Conservation (phyloP, 1,284 basidiomycete genomes). For the Pterulicium gracile region DNA sequence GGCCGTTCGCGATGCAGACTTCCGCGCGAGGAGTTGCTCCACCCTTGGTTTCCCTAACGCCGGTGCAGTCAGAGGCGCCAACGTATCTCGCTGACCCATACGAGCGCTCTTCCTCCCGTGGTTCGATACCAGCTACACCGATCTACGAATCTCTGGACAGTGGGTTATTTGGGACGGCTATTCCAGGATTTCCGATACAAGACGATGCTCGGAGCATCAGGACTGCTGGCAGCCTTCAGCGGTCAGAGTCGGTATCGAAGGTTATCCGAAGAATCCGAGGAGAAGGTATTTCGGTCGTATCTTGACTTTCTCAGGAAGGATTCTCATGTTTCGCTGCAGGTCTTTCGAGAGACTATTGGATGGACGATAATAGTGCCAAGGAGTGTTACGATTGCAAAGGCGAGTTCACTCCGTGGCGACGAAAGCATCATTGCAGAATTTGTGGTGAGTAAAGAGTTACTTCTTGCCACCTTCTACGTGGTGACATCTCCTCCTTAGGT, state of each 20-base stretch:
- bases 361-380: constrained; percentile 93
- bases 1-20: constrained; percentile 44
- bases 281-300: constrained; percentile 43
- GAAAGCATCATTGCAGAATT: constrained; percentile 93
- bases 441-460: constrained; percentile 46
- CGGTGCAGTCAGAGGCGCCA: constrained; percentile 65
- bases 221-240: constrained; percentile 58
- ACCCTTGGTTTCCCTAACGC: constrained; percentile 71
- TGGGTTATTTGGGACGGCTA: constrained; percentile 52
- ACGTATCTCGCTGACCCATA: constrained; percentile 48
- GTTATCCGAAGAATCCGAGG: constrained; percentile 82
- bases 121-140: constrained; percentile 34
- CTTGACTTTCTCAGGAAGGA: not conserved
- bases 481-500: constrained; percentile 32
- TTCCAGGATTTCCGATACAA: constrained; percentile 76
- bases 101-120: constrained; percentile 50
- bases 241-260: constrained; percentile 77
- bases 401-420: constrained; percentile 82
- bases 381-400: constrained; percentile 94
- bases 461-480: too few species aligned
- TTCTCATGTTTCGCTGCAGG: constrained; percentile 31
- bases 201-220: constrained; percentile 75
- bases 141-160: constrained; percentile 46
- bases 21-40: constrained; percentile 51
- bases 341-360: constrained; percentile 86